These are phyloP conservation scores for Nannizziopsis barbatae DNA, from an alignment of 2,329 filamentous ascomycete genomes.

Conservation along the genomic window DNA sequence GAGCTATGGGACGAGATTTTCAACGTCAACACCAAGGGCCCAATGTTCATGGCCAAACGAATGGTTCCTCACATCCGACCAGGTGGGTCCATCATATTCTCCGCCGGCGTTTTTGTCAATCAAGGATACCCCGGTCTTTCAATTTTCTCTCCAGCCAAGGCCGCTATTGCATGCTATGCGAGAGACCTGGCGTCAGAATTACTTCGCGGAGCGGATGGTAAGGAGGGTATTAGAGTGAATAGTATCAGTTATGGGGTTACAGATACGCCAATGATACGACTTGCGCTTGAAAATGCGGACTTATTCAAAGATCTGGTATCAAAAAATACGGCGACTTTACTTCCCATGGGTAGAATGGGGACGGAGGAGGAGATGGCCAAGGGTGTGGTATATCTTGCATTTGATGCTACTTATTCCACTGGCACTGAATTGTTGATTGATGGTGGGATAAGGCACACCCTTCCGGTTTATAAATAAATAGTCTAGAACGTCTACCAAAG, in stretches of 20 bases:
- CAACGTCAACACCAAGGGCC: conserved; percentile 14
- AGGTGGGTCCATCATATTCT: conserved; percentile 14
- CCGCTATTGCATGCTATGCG: conserved; percentile 12
- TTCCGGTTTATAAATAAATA: background rate
- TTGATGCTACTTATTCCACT: conserved; percentile 16
- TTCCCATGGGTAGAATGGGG: conserved; percentile 11
- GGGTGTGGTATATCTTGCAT: conserved; percentile 11
- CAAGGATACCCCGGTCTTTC: conserved; percentile 12
- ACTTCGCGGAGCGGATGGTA: background rate
- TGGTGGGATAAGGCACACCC: conserved; percentile 10
- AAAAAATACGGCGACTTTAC: background rate
- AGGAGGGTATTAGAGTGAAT: conserved; percentile 13
- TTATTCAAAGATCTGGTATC: background rate
- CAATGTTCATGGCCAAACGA: conserved; percentile 11
- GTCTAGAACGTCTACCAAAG: background rate
- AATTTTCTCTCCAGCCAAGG: conserved; percentile 14
- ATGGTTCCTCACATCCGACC: conserved; percentile 8
- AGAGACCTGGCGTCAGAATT: conserved; percentile 13
- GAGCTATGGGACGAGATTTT: conserved; percentile 11
- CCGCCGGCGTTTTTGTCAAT: conserved; percentile 12
- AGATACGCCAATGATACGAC: conserved; percentile 13
- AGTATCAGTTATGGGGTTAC: conserved; percentile 13
- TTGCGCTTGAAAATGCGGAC: conserved; percentile 3
- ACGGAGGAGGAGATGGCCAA: conserved; percentile 14
- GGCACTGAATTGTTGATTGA: conserved; percentile 14